Base-by-base conservation (phyloP, 2,329 filamentous ascomycete species). In the Colletotrichum navitas region DNA sequence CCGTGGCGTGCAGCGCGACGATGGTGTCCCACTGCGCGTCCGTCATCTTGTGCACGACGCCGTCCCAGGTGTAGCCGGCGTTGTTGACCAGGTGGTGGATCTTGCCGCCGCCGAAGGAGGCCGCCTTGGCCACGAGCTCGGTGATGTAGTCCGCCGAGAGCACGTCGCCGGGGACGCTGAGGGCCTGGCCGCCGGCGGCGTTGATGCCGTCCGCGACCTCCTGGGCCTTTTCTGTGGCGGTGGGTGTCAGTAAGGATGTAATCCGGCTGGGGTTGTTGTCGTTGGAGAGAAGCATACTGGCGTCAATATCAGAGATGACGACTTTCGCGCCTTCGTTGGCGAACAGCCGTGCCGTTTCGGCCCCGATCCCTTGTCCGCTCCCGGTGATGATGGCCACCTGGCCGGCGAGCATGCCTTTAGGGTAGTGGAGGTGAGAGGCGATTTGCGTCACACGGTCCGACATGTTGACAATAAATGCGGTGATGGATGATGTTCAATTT, bases 21-120 rank as follows among this genome's bases (percentile, higher is more conserved):
- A 97, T 97, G 62, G 92, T 94, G 74, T 96, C 92, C 93, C 93
- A 97, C 86, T 97, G 94, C 84, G 93, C 93, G 85, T 97, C 93
- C 21, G 91, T 93, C 86, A 94, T 95, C 87, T 96, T 97, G 86
- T 97, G 65, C 75, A 97, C 94, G 49, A 97, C 94, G 8, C 92
- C 94, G 80, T 97, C 94, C 93, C 94, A 97, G 0, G 94, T 97
- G 83, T 94, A 97, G 52, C 94, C 94, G 0, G 94, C 94, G 80
- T 97, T 97, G 83, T 97, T 97, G 71, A 97, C 93, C 68, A 97
- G 92, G 79, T 96, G 92, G 81, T 97, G 92, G 74, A 97, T 94
- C 85, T 97, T 97, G 78, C 94, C 94, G 74, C 88, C 85, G 70
- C 94, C 94, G 78, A 97, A 97, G 59, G 91, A 91, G 1, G 93